Percentiles rank a stretch among this genome's conserved stretches.
phyloP scores from a whole-genome alignment of 2,329 filamentous ascomycete species.

The Alternaria ventricosa region DNA sequence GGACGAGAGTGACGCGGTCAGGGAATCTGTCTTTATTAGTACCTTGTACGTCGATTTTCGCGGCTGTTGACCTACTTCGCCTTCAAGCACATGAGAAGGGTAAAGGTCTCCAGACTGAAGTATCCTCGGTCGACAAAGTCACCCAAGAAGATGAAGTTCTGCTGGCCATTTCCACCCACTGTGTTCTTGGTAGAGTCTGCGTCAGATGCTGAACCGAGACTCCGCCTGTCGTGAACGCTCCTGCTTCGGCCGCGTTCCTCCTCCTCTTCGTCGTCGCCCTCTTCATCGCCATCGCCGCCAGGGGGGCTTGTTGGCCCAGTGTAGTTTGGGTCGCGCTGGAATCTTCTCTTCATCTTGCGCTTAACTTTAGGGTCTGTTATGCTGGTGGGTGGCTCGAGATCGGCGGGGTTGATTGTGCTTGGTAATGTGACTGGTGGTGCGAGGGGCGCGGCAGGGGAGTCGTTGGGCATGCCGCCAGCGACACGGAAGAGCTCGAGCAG shows the following conservation, averaged over 20 bases:
- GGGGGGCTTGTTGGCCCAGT: conserved; percentile 59
- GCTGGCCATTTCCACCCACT: conserved; percentile 61
- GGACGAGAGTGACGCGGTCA: conserved; percentile 74
- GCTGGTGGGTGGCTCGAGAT: conserved; percentile 87
- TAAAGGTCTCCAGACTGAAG: conserved; percentile 76
- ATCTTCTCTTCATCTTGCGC: conserved; percentile 75
- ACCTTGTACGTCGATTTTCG: background rate
- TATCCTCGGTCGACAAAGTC: conserved; percentile 79
- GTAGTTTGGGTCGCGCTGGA: conserved; percentile 60
- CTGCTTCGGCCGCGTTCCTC: conserved; percentile 55
- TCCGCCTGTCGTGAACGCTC: conserved; percentile 50
- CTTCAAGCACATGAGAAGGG: conserved; percentile 74
- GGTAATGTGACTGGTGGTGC: conserved; percentile 69
- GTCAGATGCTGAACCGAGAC: conserved; percentile 52
- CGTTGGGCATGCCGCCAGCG: conserved; percentile 93
- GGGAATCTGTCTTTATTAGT: conserved; percentile 62
- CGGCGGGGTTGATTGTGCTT: conserved; percentile 83
- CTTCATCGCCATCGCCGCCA: conserved; percentile 58
- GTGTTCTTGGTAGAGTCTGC: conserved; percentile 48
- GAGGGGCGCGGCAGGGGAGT: conserved; percentile 63
- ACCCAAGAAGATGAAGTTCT: conserved; percentile 73
- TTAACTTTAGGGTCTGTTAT: conserved; percentile 87
- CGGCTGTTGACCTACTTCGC: conserved; percentile 62
- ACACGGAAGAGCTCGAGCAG: conserved; percentile 96
- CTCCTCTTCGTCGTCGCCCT: conserved; percentile 54